Evolutionary conservation across 805 yeast genomes (phyloP).

Genomic region (Torulaspora gathmanii): DNA sequence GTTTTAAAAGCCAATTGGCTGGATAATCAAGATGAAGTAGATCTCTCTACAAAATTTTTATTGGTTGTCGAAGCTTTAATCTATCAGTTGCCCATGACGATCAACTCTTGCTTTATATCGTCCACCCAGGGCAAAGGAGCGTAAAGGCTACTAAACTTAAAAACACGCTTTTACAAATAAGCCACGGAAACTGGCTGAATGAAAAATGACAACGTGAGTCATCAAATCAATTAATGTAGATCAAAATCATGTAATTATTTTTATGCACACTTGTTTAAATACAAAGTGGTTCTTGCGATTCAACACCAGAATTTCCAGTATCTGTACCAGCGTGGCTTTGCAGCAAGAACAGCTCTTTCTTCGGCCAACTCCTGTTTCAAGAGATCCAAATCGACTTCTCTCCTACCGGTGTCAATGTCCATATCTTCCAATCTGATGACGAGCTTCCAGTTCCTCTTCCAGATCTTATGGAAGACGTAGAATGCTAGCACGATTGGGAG

Average conservation of each 20-base stretch:
- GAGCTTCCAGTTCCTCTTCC: conserved; percentile 41
- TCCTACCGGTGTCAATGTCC: conserved; percentile 61
- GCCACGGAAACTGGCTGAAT: too few species aligned
- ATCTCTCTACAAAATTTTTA: too few species aligned
- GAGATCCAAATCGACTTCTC: conserved; percentile 50
- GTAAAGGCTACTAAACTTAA: too few species aligned
- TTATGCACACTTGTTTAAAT: not conserved
- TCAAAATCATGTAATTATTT: not conserved
- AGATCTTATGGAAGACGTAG: conserved; percentile 55
- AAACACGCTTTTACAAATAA: too few species aligned
- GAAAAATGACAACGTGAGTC: not conserved
- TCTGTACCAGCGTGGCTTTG: conserved; percentile 47
- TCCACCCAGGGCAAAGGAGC: too few species aligned
- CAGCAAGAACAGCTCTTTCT: conserved; percentile 41
- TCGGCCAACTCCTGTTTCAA: conserved; percentile 50
- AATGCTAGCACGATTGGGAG: conserved; percentile 56
- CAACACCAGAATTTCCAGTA: conserved; percentile 46
- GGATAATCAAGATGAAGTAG: too few species aligned
- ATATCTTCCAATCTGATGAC: conserved; percentile 45
- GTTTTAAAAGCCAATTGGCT: too few species aligned
- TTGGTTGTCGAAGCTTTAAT: too few species aligned
- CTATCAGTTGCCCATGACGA: too few species aligned
- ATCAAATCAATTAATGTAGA: not conserved
- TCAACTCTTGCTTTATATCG: too few species aligned
- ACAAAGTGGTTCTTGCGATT: conserved; percentile 2